A percentile compares a stretch with the other conserved stretches of the same genome.
phyloP scores from a whole-genome alignment of 768 basidiomycete genomes.

The Phallus indusiatus region DNA sequence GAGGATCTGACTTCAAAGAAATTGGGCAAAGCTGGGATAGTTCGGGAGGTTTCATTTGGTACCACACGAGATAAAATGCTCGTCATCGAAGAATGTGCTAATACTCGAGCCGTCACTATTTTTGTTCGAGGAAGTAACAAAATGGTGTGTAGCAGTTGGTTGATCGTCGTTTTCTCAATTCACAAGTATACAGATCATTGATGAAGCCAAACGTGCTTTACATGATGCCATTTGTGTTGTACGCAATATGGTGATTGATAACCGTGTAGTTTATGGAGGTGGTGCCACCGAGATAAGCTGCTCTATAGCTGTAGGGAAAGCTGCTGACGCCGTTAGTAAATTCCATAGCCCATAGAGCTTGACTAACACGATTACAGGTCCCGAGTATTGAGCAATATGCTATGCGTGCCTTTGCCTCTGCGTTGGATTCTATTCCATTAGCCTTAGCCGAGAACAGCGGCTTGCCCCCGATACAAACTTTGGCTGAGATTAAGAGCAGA shows the following conservation, averaged over 20 bases:
- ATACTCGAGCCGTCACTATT: conserved; percentile 90
- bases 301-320: conserved; percentile 85
- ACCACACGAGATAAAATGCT: conserved; percentile 99
- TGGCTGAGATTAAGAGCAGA: conserved; percentile 90
- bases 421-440: conserved; percentile 89
- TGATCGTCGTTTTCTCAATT: not conserved
- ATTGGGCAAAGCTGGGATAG: conserved; percentile 87
- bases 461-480: conserved; percentile 88
- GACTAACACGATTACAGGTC: conserved; percentile 41
- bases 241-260: conserved; percentile 89
- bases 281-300: conserved; percentile 97
- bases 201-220: conserved; percentile 95
- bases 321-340: conserved; percentile 74
- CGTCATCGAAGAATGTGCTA: conserved; percentile 97
- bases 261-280: conserved; percentile 96
- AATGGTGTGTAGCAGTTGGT: conserved; percentile 57
- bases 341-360: not conserved
- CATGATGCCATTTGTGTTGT: conserved; percentile 98
- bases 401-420: conserved; percentile 97
- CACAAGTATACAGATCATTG: conserved; percentile 69
- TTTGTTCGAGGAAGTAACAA: conserved; percentile 98
- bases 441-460: conserved; percentile 98
- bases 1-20: conserved; percentile 90
- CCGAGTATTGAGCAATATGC: conserved; percentile 98
- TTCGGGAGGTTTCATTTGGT: conserved; percentile 91